Conservation (phyloP, 1,139 yeast genomes). For the Candida freyschussii region DNA sequence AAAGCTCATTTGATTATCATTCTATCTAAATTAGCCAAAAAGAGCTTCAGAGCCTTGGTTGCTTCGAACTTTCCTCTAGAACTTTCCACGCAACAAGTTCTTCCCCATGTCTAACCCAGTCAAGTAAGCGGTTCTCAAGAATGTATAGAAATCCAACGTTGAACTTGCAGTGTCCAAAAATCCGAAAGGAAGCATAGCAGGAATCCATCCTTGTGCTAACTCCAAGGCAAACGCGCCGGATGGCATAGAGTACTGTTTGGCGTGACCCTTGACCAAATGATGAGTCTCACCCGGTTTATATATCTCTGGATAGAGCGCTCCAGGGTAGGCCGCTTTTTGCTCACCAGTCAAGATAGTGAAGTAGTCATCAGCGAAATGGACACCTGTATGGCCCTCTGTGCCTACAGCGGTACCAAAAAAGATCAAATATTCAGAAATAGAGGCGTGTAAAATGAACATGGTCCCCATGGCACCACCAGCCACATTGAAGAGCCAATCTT, state of each 20-base stretch:
- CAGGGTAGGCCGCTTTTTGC: conserved; percentile 67
- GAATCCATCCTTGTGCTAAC: conserved; percentile 98
- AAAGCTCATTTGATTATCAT: no score
- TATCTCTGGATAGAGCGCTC: conserved; percentile 54
- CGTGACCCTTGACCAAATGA: conserved; percentile 64
- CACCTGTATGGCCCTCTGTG: conserved; percentile 94
- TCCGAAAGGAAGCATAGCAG: conserved; percentile 96
- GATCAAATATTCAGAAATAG: conserved; percentile 88
- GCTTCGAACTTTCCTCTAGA: conserved; percentile 33
- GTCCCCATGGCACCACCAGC: conserved; percentile 99
- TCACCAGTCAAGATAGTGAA: conserved; percentile 83
- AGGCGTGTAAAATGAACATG: conserved; percentile 92
- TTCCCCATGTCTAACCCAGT: conserved; percentile 75
- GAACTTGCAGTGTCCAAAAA: conserved; percentile 74
- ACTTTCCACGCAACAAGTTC: conserved; percentile 65
- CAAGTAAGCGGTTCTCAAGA: conserved; percentile 61
- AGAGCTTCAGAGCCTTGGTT: no score
- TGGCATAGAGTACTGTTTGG: conserved; percentile 85
- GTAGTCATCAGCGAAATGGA: conserved; percentile 94
- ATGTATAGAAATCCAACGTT: conserved; percentile 71
- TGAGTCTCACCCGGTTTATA: conserved; percentile 82
- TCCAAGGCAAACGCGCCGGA: conserved; percentile 82
- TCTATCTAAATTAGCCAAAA: no score
- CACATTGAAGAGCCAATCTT: conserved; percentile 93
- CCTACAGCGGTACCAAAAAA: conserved; percentile 87